phyloP scores from a whole-genome alignment of 2,329 filamentous ascomycete species.

The Stemphylium vesicarium region DNA sequence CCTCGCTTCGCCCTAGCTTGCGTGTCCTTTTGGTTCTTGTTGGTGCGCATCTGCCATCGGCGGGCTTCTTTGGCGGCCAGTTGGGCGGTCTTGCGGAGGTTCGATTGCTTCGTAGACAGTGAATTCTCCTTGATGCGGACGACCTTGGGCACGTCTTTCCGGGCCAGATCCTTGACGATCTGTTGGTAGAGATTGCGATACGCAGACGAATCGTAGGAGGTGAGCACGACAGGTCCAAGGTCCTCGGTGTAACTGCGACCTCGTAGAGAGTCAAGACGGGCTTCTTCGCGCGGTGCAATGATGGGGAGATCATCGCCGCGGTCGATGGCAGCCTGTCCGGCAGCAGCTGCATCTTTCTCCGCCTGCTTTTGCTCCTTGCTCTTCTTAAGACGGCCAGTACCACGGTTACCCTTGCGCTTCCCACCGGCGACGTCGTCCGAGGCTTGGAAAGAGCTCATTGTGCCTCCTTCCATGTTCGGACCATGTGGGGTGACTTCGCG shows the following conservation, averaged over 20 bases:
- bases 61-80: constrained; percentile 96
- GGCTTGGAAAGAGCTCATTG: constrained; percentile 82
- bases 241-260: constrained; percentile 59
- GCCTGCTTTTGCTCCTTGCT: constrained; percentile 77
- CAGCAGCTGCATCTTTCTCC: constrained; percentile 78
- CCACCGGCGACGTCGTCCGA: constrained; percentile 59
- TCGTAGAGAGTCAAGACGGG: constrained; percentile 53
- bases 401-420: constrained; percentile 60
- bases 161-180: constrained; percentile 93
- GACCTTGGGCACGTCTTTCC: constrained; percentile 92
- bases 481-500: constrained; percentile 73
- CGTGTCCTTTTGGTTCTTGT: constrained; percentile 98
- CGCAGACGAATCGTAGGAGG: constrained; percentile 81
- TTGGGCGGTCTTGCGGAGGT: constrained; percentile 96
- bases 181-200: constrained; percentile 98
- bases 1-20: constrained; percentile 96
- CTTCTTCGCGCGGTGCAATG: constrained; percentile 66
- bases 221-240: constrained; percentile 44
- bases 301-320: constrained; percentile 74
- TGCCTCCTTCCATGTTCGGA: constrained; percentile 82
- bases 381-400: constrained; percentile 77
- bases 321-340: constrained; percentile 83
- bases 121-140: constrained; percentile 87
- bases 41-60: constrained; percentile 95
- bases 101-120: constrained; percentile 86